phyloP scores from a whole-genome alignment of 352 stramenopile genomes.

The Globisporangium barbulae region DNA sequence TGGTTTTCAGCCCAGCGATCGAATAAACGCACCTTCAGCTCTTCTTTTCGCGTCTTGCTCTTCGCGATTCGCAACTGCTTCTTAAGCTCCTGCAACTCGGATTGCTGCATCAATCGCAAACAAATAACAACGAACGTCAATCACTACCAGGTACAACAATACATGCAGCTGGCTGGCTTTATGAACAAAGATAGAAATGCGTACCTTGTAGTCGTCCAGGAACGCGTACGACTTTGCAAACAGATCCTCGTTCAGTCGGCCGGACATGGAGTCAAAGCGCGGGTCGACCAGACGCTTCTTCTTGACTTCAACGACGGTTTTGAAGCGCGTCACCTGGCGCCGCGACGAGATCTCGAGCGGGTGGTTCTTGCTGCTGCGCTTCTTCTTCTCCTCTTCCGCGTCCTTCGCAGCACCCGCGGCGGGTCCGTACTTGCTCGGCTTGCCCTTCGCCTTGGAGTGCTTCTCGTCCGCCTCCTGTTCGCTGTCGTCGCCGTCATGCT shows the following conservation, averaged over 20 bases:
- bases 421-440: conserved; percentile 17
- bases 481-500: background rate
- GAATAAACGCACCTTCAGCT: conserved; percentile 59
- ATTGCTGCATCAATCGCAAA: conserved; percentile 30
- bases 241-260: conserved; percentile 87
- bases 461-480: conserved; percentile 8
- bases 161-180: too few relatives aligned
- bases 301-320: conserved; percentile 81
- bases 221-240: conserved; percentile 89
- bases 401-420: conserved; percentile 8
- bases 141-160: background rate
- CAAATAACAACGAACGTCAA: background rate
- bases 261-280: conserved; percentile 81
- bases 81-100: conserved; percentile 83
- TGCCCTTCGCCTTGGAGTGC: conserved; percentile 10
- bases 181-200: too few relatives aligned
- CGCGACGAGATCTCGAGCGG: conserved; percentile 85
- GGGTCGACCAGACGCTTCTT: conserved; percentile 75
- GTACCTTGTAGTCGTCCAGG: conserved; percentile 84
- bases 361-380: conserved; percentile 79
- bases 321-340: conserved; percentile 72
- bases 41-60: conserved; percentile 61
- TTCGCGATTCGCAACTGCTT: conserved; percentile 73
- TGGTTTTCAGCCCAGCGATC: background rate
- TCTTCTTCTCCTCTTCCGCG: conserved; percentile 17